These are phyloP conservation scores for Astrothelium subdiscretum DNA, from an alignment of 495 filamentous ascomycete species.

Conservation along the genomic window DNA sequence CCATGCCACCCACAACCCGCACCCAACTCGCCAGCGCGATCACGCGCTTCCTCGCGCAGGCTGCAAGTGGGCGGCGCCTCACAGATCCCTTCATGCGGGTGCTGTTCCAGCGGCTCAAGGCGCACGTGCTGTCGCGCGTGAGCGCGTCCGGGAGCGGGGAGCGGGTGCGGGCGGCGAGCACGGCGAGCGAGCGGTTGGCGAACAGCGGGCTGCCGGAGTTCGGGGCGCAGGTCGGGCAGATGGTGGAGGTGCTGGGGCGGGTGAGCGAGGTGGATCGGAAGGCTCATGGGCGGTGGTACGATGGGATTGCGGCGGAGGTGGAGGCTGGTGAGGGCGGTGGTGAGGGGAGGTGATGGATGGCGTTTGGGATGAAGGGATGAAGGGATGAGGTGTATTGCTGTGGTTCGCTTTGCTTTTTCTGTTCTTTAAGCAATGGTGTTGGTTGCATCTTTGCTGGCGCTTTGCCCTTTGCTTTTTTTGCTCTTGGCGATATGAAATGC, in stretches of 20 bases:
- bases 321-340: slow-evolving; percentile 8
- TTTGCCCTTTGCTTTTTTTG: background rate
- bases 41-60: slow-evolving; percentile 42
- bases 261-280: slow-evolving; percentile 70
- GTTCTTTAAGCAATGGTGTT: background rate
- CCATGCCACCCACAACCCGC: slow-evolving; percentile 60
- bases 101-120: slow-evolving; percentile 59
- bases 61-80: slow-evolving; percentile 32
- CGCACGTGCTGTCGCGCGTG: slow-evolving; percentile 66
- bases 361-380: background rate
- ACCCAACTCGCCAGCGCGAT: slow-evolving; percentile 42
- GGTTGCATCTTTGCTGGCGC: background rate
- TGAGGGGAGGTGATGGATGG: background rate
- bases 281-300: slow-evolving; percentile 72
- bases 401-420: background rate
- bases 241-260: slow-evolving; percentile 67
- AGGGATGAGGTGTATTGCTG: background rate
- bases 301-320: slow-evolving; percentile 41
- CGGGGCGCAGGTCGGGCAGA: slow-evolving; percentile 66
- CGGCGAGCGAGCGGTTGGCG: slow-evolving; percentile 72
- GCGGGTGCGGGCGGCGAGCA: slow-evolving; percentile 66
- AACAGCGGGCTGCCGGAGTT: slow-evolving; percentile 78
- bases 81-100: slow-evolving; percentile 73
- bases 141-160: slow-evolving; percentile 67
- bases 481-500: background rate